phyloP scores from a whole-genome alignment of 116 monocot genomes.

The Cymodocea nodosa region DNA sequence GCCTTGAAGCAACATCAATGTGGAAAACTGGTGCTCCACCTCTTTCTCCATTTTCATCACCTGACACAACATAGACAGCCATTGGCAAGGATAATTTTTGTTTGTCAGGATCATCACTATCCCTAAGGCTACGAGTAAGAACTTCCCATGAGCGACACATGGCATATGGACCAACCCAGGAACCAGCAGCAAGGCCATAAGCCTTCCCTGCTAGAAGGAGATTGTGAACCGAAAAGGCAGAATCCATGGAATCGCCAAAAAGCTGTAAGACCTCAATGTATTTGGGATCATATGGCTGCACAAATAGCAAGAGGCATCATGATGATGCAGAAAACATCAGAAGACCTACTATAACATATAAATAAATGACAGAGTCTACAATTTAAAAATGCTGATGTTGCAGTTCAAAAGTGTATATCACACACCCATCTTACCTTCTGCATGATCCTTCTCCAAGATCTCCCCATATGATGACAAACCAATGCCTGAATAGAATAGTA shows the following conservation, averaged over 20 bases:
- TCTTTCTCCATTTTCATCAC: constrained; percentile 92
- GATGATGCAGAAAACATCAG: too few relatives aligned
- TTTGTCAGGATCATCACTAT: constrained; percentile 12
- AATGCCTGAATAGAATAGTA: constrained; percentile 36
- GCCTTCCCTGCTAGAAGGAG: constrained; percentile 67
- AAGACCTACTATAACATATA: background rate
- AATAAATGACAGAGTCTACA: background rate
- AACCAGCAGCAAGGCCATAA: constrained; percentile 81
- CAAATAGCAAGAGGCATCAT: constrained; percentile 20
- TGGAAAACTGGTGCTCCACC: constrained; percentile 95
- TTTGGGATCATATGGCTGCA: constrained; percentile 79
- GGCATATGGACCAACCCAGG: constrained; percentile 98
- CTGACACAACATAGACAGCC: constrained; percentile 85
- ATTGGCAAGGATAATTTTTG: constrained; percentile 56
- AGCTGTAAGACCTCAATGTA: constrained; percentile 64
- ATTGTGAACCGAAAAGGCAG: constrained; percentile 80
- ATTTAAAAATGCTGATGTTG: background rate
- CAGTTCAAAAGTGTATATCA: background rate
- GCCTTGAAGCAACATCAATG: constrained; percentile 48
- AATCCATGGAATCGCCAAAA: constrained; percentile 66
- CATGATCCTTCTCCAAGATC: constrained; percentile 73
- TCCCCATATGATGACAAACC: constrained; percentile 77
- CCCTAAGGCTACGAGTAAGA: constrained; percentile 31
- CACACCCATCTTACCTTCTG: constrained; percentile 49
- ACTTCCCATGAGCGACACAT: constrained; percentile 96